These are phyloP conservation scores for Penicillium sp. DNA, from an alignment of 2,329 filamentous ascomycete species.

Conservation along the genomic window DNA sequence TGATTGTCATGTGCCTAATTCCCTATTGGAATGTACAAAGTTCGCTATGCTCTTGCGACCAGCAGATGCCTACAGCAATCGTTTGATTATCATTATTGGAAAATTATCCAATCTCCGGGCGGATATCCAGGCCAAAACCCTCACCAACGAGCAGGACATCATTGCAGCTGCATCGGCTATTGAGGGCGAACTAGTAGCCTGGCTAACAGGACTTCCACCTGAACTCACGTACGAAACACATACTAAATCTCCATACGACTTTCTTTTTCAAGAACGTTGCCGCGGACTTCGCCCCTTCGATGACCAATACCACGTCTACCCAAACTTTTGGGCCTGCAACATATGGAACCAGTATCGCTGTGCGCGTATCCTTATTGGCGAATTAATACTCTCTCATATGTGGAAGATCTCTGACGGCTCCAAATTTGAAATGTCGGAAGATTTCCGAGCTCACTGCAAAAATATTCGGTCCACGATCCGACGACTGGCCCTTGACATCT, in stretches of 20 bases:
- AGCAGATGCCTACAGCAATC: conserved; percentile 33
- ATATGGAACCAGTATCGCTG: conserved; percentile 66
- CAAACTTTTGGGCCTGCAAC: conserved; percentile 57
- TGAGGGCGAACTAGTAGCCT: conserved; percentile 39
- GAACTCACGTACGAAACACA: conserved; percentile 34
- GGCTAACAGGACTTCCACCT: conserved; percentile 33
- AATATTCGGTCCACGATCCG: conserved; percentile 32
- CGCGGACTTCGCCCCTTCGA: conserved; percentile 45
- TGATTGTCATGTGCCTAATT: conserved; percentile 34
- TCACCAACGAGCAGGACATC: conserved; percentile 33
- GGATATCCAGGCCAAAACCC: conserved; percentile 31
- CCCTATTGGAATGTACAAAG: conserved; percentile 37
- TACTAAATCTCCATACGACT: conserved; percentile 27
- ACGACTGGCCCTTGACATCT: conserved; percentile 41
- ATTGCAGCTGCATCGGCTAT: conserved; percentile 37
- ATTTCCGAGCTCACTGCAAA: conserved; percentile 36
- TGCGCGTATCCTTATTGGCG: conserved; percentile 58
- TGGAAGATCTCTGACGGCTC: conserved; percentile 28
- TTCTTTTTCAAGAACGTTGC: conserved; percentile 42
- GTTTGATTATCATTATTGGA: conserved; percentile 33
- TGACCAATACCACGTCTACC: conserved; percentile 60
- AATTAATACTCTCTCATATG: conserved; percentile 49
- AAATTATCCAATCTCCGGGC: conserved; percentile 39
- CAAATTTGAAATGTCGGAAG: conserved; percentile 27
- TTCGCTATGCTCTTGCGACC: conserved; percentile 35